A percentile compares a stretch with the other conserved stretches of the same genome.
Evolutionary conservation across 306 rosid genomes (phyloP).

Genomic region (Spatholobus suberectus): DNA sequence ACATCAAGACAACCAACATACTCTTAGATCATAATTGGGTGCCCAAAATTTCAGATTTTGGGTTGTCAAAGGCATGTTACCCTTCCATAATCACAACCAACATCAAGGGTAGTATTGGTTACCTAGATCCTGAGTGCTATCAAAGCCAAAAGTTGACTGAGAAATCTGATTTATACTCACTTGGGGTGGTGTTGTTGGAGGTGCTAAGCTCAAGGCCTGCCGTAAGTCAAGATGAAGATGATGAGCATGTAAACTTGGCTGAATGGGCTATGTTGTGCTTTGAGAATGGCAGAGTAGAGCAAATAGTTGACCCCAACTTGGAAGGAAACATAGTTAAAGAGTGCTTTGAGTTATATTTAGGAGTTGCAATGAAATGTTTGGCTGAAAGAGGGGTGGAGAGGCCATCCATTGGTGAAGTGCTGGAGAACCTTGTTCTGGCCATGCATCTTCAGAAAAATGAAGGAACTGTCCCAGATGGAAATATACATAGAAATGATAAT

Average conservation of each 20-base stretch:
- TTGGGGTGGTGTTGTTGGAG: conserved; percentile 55
- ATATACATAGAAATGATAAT: neutral
- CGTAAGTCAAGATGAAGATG: conserved; percentile 24
- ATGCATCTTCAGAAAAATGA: conserved; percentile 55
- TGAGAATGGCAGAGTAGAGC: conserved; percentile 32
- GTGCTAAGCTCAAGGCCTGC: conserved; percentile 46
- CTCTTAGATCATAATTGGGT: conserved; percentile 48
- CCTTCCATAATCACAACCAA: conserved; percentile 27
- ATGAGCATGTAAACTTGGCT: conserved; percentile 46
- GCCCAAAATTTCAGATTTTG: conserved; percentile 55
- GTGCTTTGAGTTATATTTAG: conserved; percentile 48
- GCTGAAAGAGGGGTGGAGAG: conserved; percentile 52
- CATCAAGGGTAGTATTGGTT: conserved; percentile 52
- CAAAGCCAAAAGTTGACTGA: conserved; percentile 37
- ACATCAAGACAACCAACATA: conserved; percentile 56
- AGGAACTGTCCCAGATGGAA: neutral
- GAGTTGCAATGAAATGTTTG: conserved; percentile 56
- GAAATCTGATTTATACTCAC: conserved; percentile 58
- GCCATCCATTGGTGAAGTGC: conserved; percentile 59
- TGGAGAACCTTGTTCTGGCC: conserved; percentile 47
- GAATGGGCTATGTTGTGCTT: conserved; percentile 46
- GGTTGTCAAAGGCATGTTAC: conserved; percentile 50
- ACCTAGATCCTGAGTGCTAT: conserved; percentile 52
- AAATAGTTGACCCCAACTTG: conserved; percentile 49
- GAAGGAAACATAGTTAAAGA: conserved; percentile 39